Evolutionary conservation across 257 asterid genomes (phyloP), one percentile per base, ranked within the genome.

Genomic region (Solanum tarapatanum): DNA sequence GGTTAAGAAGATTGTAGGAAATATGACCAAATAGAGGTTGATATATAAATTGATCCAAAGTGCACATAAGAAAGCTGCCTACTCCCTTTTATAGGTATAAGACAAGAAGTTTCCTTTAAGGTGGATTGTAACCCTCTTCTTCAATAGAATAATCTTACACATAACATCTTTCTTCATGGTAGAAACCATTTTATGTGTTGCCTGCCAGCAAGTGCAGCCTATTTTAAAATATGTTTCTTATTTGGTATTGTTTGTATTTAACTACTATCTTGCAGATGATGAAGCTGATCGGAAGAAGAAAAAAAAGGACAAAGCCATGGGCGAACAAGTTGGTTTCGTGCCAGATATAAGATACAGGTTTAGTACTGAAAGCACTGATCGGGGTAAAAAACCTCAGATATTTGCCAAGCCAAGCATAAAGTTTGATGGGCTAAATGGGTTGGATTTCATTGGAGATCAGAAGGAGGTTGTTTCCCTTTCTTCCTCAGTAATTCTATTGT

Each of bases 221-320:
- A 82, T 82, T 26, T 48, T 48, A 17, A 37, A 21, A 48, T 16
- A 30, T 51, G 70, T 51, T 82, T 82, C 85, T 82, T 82, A 48
- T 82, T 51, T 82, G 70, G 43, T 48, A 82, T 48, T 82, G 69
- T 28, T 84, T 88, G 60, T 45, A 23, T 30, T 36, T 45, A 26
- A 80, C 84, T 82, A 82, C 85, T 48, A 48, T 45, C 92, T 55
- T 88, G 89, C 88, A 97, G 99, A 97, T 90, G 98, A 95, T 30
- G 99, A 93, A 86, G 95, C 94, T 90, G 97, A 94, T 33, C 92
- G 95, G 70, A 97, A 94, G 89, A 93, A 91, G 96, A 97, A 94
- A 91, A 96, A 94, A 91, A 97, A 94, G 90, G 86, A 92, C n/a
- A 91, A 87, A 87, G 90, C 93, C 83, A 90, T 87, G 26, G 90